Evolutionary conservation across 1,284 basidiomycete genomes (phyloP).

Genomic region (Butyriboletus appendiculatus): DNA sequence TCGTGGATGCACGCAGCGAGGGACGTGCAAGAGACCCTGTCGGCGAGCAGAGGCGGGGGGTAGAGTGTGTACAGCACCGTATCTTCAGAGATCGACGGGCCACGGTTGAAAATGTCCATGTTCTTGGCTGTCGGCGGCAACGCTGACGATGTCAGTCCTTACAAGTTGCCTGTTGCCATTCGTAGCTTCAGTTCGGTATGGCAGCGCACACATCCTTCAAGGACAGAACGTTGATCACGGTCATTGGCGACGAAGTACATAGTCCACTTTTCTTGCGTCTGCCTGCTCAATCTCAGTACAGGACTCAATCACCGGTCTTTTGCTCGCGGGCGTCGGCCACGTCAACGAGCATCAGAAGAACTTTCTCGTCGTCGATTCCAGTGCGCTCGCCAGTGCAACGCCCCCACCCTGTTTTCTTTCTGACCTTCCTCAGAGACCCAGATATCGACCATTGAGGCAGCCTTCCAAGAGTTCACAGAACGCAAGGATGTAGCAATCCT

Average conservation of each 20-base stretch:
- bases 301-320: slow-evolving; percentile 94
- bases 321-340: slow-evolving; percentile 91
- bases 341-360: slow-evolving; percentile 89
- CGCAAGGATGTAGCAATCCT: slow-evolving; percentile 94
- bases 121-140: neutral
- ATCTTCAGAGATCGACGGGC: slow-evolving; percentile 82
- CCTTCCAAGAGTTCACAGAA: slow-evolving; percentile 91
- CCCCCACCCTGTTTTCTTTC: slow-evolving; percentile 1
- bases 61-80: slow-evolving; percentile 77
- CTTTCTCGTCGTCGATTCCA: slow-evolving; percentile 90
- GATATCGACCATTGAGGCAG: slow-evolving; percentile 82
- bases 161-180: slow-evolving; percentile 17
- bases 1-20: slow-evolving; percentile 69
- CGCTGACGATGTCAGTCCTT: neutral
- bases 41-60: slow-evolving; percentile 50
- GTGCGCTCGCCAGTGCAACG: slow-evolving; percentile 42
- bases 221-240: slow-evolving; percentile 86
- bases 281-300: slow-evolving; percentile 36
- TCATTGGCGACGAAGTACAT: slow-evolving; percentile 92
- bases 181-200: slow-evolving; percentile 27
- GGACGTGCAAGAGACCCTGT: slow-evolving; percentile 63
- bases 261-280: neutral
- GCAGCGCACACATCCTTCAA: slow-evolving; percentile 61
- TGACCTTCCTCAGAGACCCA: slow-evolving; percentile 71
- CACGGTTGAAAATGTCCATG: slow-evolving; percentile 64